These are phyloP conservation scores for Berkeleyomyces basicola DNA, from an alignment of 2,329 filamentous ascomycete species.

Conservation along the genomic window DNA sequence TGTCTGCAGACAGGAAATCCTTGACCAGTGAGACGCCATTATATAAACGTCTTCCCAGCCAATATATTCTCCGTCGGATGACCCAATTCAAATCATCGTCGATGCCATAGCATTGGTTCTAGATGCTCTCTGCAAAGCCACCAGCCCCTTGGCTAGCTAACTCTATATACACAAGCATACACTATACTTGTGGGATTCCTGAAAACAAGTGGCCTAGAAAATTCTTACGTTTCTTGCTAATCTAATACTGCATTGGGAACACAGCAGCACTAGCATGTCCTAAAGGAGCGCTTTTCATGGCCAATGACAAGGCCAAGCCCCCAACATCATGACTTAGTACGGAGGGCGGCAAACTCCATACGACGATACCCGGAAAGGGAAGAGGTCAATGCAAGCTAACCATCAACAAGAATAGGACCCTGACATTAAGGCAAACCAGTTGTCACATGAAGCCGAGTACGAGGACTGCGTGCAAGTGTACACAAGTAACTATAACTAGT, in stretches of 20 bases:
- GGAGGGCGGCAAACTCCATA: background rate
- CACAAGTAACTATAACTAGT: too few relatives aligned
- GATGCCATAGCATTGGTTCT: background rate
- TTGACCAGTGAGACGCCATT: too few relatives aligned
- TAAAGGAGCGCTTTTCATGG: background rate
- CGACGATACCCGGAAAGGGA: background rate
- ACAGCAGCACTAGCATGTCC: too few relatives aligned
- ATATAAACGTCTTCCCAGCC: background rate
- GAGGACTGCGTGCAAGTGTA: too few relatives aligned
- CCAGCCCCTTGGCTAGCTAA: background rate
- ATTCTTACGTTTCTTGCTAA: background rate
- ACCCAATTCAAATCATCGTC: background rate
- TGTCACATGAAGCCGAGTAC: too few relatives aligned
- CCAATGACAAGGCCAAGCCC: background rate
- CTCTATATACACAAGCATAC: background rate
- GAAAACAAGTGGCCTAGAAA: background rate
- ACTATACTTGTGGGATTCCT: background rate
- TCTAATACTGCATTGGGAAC: background rate
- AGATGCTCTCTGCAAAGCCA: background rate
- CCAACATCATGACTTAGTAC: background rate
- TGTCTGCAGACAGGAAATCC: background rate
- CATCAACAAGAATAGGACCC: background rate
- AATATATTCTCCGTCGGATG: background rate
- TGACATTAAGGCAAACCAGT: background rate
- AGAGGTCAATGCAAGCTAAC: background rate